phyloP scores from a whole-genome alignment of 805 yeast species.

The Saccharomycopsis microspora region DNA sequence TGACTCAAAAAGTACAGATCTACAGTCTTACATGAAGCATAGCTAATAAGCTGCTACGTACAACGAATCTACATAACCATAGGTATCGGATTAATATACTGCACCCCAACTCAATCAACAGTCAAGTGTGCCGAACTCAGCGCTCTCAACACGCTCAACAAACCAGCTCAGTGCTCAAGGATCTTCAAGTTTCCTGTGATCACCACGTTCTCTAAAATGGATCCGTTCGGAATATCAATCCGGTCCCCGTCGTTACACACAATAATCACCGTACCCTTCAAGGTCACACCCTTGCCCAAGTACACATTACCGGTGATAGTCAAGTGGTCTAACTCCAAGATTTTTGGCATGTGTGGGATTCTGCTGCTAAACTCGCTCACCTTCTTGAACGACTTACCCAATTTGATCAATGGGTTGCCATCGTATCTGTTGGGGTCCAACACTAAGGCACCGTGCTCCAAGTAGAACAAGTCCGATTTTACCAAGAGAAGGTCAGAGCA shows the following conservation, averaged over 20 bases:
- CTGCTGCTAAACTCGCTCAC: conserved; percentile 84
- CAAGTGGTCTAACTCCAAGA: conserved; percentile 91
- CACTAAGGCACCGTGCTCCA: conserved; percentile 84
- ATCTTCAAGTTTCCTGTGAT: conserved; percentile 94
- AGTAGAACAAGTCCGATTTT: conserved; percentile 84
- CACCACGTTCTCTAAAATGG: conserved; percentile 89
- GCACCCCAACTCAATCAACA: no score
- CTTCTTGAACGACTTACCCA: conserved; percentile 95
- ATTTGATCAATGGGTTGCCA: conserved; percentile 86
- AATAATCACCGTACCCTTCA: conserved; percentile 95
- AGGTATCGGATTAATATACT: no score
- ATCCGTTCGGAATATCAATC: conserved; percentile 96
- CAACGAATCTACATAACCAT: no score
- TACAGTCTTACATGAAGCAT: no score
- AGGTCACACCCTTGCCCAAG: conserved; percentile 79
- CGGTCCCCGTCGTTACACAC: conserved; percentile 95
- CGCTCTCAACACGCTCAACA: no score
- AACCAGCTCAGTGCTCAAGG: conserved; percentile 56
- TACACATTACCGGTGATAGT: conserved; percentile 95
- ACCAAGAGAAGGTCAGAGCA: conserved; percentile 90
- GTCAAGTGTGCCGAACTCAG: no score
- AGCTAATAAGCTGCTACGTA: no score
- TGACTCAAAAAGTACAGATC: no score
- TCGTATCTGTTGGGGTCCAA: conserved; percentile 80
- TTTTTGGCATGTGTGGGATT: conserved; percentile 91